Evolutionary conservation across 805 yeast genomes (phyloP), one percentile per base, ranked within the genome.

Genomic region (Torulaspora gathmanii): DNA sequence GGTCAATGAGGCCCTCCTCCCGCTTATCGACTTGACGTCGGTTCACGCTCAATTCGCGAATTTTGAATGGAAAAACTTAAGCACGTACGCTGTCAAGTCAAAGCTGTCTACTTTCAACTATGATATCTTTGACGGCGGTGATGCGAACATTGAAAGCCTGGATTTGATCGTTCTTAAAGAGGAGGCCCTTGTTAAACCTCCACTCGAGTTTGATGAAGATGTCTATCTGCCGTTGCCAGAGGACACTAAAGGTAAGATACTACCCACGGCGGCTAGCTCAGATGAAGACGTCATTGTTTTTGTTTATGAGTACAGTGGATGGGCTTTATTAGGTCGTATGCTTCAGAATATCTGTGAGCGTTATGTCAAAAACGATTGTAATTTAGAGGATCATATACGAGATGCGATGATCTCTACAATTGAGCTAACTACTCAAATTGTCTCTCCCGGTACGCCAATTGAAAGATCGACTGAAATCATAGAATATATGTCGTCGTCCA

Each of bases 291-390:
- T 70, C 13, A 84, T 85, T 3, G 74, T 87, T 17, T 89, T 93
- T 67, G 67, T 82, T 22, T 78, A 83, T 59, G 73, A 74, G 3
- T 88, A 82, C 60, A 86, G 82, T 58, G 97, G 97, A 1, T 89
- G 97, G 95, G 77, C 95, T 0, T 65, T 85, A 22, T 55, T 91
- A 13, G 97, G 97, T 1, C 74, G 95, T 55, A 68, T 86, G 0
- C 63, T 90, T 26, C 89, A 85, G 52, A 83, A 83, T 51, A 64
- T 83, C 8, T 70, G 60, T 38, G 49, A 48, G 15, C 22, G 37
- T 56, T 58, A 54, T 38, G 25, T 50, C 31, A 47, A 58, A 33
- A 43, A 56, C 19, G 56, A 69, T 45, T 73, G 70, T 40, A 67
- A 70, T 11, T 45, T 58, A 3, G 46, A 52, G 10, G 54, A 54